These are phyloP conservation scores for Ophiostoma perfectum DNA, from an alignment of 2,329 filamentous ascomycete species.

Conservation along the genomic window DNA sequence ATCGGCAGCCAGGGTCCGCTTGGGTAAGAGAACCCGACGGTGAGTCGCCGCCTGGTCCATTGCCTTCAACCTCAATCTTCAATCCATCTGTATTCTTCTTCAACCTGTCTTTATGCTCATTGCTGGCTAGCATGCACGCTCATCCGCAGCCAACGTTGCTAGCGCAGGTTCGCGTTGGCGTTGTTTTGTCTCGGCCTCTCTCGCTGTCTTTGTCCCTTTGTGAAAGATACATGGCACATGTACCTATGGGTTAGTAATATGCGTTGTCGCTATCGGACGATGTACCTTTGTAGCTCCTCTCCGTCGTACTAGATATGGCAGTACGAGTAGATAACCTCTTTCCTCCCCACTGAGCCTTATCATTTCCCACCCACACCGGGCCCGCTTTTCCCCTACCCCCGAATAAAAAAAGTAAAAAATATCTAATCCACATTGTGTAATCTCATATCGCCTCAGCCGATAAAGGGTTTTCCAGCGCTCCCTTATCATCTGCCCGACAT, in stretches of 20 bases:
- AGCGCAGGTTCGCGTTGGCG: not conserved
- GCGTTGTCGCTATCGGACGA: not conserved
- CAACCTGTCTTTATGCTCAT: too few relatives aligned
- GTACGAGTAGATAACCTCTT: conserved; percentile 1
- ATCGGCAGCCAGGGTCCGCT: conserved; percentile 9
- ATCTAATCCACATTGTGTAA: conserved; percentile 25
- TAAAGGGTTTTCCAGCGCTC: conserved; percentile 27
- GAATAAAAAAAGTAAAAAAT: conserved; percentile 20
- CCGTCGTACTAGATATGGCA: not conserved
- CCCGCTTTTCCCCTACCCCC: conserved; percentile 23
- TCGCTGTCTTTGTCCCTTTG: not conserved
- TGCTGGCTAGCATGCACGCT: not conserved
- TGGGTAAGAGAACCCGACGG: conserved; percentile 10
- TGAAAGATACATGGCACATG: not conserved
- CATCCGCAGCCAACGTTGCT: not conserved
- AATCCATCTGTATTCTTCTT: not conserved
- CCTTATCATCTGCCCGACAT: conserved; percentile 27
- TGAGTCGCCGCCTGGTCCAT: not conserved
- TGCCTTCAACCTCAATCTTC: not conserved
- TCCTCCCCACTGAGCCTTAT: conserved; percentile 23
- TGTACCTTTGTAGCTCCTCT: conserved; percentile 8
- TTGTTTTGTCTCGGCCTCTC: not conserved
- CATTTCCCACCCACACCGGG: conserved; percentile 21
- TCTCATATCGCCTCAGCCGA: conserved; percentile 28
- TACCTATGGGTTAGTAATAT: conserved; percentile 5